Conservation (phyloP, 139 green algal genomes). For the Chlorella ohadii region DNA sequence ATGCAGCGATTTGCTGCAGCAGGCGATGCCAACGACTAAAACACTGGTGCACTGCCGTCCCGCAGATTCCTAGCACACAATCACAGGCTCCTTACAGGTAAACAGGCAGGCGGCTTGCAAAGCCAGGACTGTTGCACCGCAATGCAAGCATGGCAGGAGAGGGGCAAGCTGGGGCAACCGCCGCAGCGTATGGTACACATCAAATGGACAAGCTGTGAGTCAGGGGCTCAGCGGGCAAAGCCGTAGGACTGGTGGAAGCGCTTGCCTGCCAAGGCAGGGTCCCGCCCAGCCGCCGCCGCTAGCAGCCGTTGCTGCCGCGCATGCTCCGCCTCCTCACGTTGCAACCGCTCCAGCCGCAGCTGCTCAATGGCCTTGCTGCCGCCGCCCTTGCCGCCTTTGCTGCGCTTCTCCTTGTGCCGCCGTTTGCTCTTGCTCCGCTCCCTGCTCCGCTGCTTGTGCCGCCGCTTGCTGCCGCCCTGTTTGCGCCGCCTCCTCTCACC, state of each 20-base stretch:
- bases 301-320: slow-evolving; percentile 33
- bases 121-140: too few species aligned
- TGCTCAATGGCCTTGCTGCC: slow-evolving; percentile 27
- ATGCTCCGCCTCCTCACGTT: slow-evolving; percentile 58
- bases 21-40: too few species aligned
- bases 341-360: slow-evolving; percentile 66
- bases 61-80: too few species aligned
- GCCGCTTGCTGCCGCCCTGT: neutral
- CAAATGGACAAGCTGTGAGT: too few species aligned
- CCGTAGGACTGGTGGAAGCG: slow-evolving; percentile 22
- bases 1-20: too few species aligned
- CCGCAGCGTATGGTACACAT: too few species aligned
- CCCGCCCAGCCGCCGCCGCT: neutral
- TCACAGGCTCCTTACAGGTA: too few species aligned
- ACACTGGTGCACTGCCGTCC: too few species aligned
- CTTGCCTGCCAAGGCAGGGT: slow-evolving; percentile 1
- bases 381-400: neutral
- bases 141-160: too few species aligned
- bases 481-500: too few species aligned
- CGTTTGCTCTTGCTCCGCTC: slow-evolving; percentile 11
- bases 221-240: slow-evolving; percentile 19
- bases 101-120: too few species aligned
- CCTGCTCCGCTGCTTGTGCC: neutral
- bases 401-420: slow-evolving; percentile 32
- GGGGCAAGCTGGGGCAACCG: too few species aligned